phyloP scores from a whole-genome alignment of 148 eudicot genomes.

The Persicaria maculosa region DNA sequence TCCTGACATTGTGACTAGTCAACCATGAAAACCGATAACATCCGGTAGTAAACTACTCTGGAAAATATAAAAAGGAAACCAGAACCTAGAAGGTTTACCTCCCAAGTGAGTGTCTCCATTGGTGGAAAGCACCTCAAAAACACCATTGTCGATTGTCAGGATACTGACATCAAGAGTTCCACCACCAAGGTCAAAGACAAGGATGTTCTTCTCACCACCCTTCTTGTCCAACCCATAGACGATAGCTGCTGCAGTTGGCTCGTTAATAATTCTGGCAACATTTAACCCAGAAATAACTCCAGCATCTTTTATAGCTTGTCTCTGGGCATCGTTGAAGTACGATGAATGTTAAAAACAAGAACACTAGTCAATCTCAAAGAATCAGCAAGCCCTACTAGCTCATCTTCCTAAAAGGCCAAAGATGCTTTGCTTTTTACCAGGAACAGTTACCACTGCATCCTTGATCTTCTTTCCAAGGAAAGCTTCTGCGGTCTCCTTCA shows the following conservation, averaged over 20 bases:
- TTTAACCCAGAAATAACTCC: slow-evolving; percentile 10
- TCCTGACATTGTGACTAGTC: neutral
- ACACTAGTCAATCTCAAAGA: neutral
- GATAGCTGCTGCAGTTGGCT: slow-evolving; percentile 14
- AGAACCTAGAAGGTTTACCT: neutral
- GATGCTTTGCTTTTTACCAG: slow-evolving; percentile 1
- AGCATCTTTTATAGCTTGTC: slow-evolving; percentile 14
- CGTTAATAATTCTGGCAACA: slow-evolving; percentile 13
- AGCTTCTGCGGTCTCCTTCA: slow-evolving; percentile 15
- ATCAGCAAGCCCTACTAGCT: neutral
- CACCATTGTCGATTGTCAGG: slow-evolving; percentile 10
- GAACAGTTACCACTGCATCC: slow-evolving; percentile 15
- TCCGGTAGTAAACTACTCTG: neutral
- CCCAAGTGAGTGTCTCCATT: slow-evolving; percentile 15
- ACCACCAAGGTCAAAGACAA: slow-evolving; percentile 14
- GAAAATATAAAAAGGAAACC: neutral
- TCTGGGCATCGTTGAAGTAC: slow-evolving; percentile 14
- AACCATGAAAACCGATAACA: neutral
- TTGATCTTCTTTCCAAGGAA: slow-evolving; percentile 14
- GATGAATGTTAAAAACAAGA: neutral
- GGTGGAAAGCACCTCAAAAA: slow-evolving; percentile 15
- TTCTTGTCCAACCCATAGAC: slow-evolving; percentile 16
- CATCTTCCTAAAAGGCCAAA: neutral
- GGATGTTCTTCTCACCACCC: slow-evolving; percentile 13
- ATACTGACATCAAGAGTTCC: slow-evolving; percentile 13